These are phyloP conservation scores for Chenopodium suecicum DNA, from an alignment of 148 eudicot species.

Conservation along the genomic window DNA sequence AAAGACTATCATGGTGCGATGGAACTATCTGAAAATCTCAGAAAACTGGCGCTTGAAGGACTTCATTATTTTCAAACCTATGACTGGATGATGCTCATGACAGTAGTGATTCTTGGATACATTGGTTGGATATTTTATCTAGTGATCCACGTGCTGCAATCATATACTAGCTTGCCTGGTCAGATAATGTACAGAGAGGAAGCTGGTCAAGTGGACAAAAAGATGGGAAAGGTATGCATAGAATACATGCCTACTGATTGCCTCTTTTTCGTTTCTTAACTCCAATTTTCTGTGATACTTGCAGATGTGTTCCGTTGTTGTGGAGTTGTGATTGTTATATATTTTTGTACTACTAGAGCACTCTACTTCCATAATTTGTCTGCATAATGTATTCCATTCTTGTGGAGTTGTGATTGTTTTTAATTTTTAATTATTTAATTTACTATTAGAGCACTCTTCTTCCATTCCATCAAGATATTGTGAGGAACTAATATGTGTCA, in stretches of 20 bases:
- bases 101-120: conserved; percentile 83
- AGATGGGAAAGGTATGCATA: conserved; percentile 50
- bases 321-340: background rate
- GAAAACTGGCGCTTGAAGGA: conserved; percentile 84
- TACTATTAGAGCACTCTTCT: background rate
- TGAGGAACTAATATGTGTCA: no score
- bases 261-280: background rate
- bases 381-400: background rate
- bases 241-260: background rate
- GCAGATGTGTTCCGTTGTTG: background rate
- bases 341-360: no score
- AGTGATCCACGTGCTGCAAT: conserved; percentile 76
- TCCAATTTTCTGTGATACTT: background rate
- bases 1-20: conserved; percentile 68
- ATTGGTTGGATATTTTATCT: conserved; percentile 91
- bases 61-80: conserved; percentile 95
- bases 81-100: conserved; percentile 98
- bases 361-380: no score
- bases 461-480: background rate
- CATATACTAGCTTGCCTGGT: conserved; percentile 63
- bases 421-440: background rate
- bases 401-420: background rate
- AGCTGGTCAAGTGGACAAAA: conserved; percentile 37
- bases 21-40: conserved; percentile 65
- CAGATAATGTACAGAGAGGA: conserved; percentile 50